Conservation (phyloP, 108 stramenopile genomes). For the Discostella stelligeroides region DNA sequence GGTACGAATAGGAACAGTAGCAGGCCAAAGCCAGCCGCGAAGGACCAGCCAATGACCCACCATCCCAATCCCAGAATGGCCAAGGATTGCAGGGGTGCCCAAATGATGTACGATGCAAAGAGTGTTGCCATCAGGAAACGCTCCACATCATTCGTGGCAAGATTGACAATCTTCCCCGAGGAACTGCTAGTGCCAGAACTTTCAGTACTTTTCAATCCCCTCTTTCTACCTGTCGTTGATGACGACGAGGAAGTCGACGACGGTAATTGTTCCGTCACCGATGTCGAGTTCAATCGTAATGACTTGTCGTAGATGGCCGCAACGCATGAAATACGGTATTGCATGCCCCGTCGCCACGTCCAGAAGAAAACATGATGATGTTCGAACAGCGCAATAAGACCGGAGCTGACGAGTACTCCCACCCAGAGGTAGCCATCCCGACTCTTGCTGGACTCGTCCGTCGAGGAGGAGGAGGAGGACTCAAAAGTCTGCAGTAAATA, state of each 20-base stretch:
- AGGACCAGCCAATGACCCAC: conserved; percentile 76
- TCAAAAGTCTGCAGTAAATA: conserved; percentile 73
- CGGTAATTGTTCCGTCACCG: conserved; percentile 21
- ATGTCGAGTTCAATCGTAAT: conserved; percentile 43
- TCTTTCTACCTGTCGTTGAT: neutral
- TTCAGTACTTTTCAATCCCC: conserved; percentile 2
- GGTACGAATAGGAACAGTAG: conserved; percentile 83
- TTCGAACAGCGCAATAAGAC: conserved; percentile 62
- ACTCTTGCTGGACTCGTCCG: too few relatives aligned
- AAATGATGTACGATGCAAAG: conserved; percentile 73
- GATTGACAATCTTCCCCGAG: conserved; percentile 84
- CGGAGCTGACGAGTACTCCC: conserved; percentile 59
- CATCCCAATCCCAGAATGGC: conserved; percentile 77
- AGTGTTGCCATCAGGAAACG: conserved; percentile 76
- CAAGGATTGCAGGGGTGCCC: conserved; percentile 84
- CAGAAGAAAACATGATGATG: conserved; percentile 60
- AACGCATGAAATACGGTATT: conserved; percentile 71
- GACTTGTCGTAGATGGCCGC: conserved; percentile 82
- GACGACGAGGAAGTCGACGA: neutral
- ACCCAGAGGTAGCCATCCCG: conserved; percentile 63
- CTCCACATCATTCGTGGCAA: conserved; percentile 94
- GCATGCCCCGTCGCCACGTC: conserved; percentile 63
- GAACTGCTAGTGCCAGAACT: conserved; percentile 18
- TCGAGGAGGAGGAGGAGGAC: too few relatives aligned
- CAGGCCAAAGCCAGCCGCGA: conserved; percentile 82